Conservation (phyloP, 1,284 basidiomycete species). For the Leccinum huronense region DNA sequence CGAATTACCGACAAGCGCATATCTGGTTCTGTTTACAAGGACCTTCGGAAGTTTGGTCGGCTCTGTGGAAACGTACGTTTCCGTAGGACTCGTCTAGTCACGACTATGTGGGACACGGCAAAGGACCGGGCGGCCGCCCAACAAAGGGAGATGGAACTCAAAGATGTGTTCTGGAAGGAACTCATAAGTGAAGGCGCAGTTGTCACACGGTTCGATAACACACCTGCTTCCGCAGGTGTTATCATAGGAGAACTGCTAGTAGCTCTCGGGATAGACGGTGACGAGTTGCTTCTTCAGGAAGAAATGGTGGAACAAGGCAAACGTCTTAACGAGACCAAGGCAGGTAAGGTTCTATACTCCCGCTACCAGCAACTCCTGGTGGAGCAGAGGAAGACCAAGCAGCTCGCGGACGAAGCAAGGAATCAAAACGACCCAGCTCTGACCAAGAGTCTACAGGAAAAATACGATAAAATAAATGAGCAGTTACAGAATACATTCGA, state of each 20-base stretch:
- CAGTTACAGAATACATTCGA: slow-evolving; percentile 1
- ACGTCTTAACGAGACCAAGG: slow-evolving; percentile 1
- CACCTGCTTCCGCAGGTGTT: background rate
- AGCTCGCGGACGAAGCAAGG: slow-evolving; percentile 2
- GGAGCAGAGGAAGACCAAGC: background rate
- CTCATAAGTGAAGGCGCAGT: background rate
- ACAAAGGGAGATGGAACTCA: background rate
- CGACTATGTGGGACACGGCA: background rate
- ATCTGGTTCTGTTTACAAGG: slow-evolving; percentile 1
- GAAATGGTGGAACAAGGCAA: background rate
- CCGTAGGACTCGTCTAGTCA: background rate
- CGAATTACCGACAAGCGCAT: slow-evolving; percentile 4
- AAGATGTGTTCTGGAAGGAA: background rate
- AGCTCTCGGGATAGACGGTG: background rate
- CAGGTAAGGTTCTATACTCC: slow-evolving; percentile 1
- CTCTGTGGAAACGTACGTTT: background rate
- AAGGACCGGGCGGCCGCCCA: background rate
- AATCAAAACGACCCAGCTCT: background rate
- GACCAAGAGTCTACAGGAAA: background rate
- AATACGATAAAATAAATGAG: background rate
- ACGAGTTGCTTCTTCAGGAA: background rate
- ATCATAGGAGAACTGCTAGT: background rate
- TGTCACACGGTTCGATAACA: background rate
- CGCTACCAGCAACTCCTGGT: background rate
- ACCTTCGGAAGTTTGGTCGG: slow-evolving; percentile 1